These are phyloP conservation scores for Trichoderma guizhouense DNA, from an alignment of 2,329 filamentous ascomycete genomes.

Conservation along the genomic window DNA sequence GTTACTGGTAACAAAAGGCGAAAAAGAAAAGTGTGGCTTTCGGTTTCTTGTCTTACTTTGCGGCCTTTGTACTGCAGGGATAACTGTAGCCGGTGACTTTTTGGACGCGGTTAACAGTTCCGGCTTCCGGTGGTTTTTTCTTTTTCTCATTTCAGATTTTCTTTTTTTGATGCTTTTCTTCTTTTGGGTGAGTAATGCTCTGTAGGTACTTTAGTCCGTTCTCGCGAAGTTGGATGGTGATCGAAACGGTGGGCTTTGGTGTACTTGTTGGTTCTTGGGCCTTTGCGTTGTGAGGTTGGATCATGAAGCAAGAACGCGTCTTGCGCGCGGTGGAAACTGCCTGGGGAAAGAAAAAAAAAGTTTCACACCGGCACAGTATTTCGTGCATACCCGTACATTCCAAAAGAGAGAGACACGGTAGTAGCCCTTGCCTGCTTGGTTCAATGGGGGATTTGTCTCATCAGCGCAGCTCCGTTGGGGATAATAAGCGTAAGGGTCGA, in stretches of 20 bases:
- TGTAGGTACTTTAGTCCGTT: not conserved
- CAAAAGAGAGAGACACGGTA: not conserved
- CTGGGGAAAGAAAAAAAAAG: not conserved
- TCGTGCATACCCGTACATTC: not conserved
- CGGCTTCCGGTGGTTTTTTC: not conserved
- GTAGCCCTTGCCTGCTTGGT: not conserved
- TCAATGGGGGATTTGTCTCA: not conserved
- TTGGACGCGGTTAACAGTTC: not conserved
- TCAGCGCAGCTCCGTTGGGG: not conserved
- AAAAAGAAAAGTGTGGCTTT: not conserved
- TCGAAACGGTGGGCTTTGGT: not conserved
- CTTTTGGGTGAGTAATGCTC: not conserved
- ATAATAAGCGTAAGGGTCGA: not conserved
- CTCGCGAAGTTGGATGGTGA: not conserved
- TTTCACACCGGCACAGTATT: not conserved
- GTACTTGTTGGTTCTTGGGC: not conserved
- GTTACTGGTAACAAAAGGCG: not conserved
- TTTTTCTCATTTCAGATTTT: not conserved
- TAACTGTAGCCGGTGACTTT: not conserved
- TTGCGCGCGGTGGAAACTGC: not conserved
- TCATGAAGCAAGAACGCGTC: not conserved
- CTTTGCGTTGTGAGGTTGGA: not conserved
- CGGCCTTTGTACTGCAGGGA: not conserved
- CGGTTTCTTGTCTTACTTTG: not conserved
- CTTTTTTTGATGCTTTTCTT: not conserved